Evolutionary conservation across 1,284 basidiomycete genomes (phyloP), one percentile per base, ranked within the genome.

Genomic region (Ganoderma boninense): DNA sequence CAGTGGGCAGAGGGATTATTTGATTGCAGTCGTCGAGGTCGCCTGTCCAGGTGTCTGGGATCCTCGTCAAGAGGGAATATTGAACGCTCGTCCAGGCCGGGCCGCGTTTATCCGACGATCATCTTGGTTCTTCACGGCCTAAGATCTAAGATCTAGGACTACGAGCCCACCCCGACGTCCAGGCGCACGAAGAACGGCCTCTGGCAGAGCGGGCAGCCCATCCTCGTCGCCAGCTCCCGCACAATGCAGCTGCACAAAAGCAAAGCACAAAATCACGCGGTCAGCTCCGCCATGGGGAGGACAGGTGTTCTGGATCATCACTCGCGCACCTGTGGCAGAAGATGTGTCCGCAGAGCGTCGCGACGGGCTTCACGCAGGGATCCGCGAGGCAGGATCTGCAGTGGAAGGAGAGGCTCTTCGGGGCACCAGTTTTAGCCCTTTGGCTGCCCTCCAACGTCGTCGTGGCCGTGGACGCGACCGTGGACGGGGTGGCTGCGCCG

Each of bases 341-440:
- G 40, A 65, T 32, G 54, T 65, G 64, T 5, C 64, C 64, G 46
- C 74, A 75, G 0, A 70, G n/a, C 20, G 72, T 73, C 18, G 64
- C 64, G 26, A 69, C 68, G 3, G 74, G 74, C 14, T 75, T 65
- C 11, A 62, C 43, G 59, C 72, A 69, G 11, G 70, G 62, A 20
- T 71, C 66, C 11, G 16, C 42, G 0, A 66, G 23, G 57, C 72
- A 73, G 13, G 49, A 46, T 40, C 70, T 61, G 59, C 72, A 73
- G 42, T 70, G 66, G 62, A 69, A 69, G 35, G 64, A 60, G 16
- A 43, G 16, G 20, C 42, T n/a, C 42, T 38, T 65, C 38, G 40
- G 14, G 16, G 13, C 18, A 4, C 29, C 29, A 46, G 38, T 13
- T 13, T 16, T 38, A 38, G 38, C 3, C 38, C 38, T 2, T 38